phyloP scores from a whole-genome alignment of 2,329 filamentous ascomycete genomes.

The Colletotrichum tofieldiae region DNA sequence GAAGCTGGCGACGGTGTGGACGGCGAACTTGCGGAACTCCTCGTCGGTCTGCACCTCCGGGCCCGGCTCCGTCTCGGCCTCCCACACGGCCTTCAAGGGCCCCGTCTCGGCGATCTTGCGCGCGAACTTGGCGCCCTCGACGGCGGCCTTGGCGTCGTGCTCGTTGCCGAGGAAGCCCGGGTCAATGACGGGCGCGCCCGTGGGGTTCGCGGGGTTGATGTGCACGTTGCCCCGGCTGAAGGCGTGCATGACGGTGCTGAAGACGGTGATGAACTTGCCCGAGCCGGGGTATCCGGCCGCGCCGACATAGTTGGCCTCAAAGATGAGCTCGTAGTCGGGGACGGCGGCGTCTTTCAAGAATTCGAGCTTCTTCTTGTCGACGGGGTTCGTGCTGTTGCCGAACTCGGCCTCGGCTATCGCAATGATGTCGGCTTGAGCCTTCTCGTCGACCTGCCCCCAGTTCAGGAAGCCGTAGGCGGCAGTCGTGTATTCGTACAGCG shows the following conservation, averaged over 20 bases:
- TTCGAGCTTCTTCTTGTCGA: slow-evolving; percentile 57
- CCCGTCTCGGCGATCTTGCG: slow-evolving; percentile 42
- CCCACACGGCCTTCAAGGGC: slow-evolving; percentile 32
- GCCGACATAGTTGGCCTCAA: slow-evolving; percentile 51
- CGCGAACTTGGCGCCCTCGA: slow-evolving; percentile 48
- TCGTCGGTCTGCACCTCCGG: slow-evolving; percentile 25
- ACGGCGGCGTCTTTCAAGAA: slow-evolving; percentile 53
- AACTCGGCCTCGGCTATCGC: slow-evolving; percentile 52
- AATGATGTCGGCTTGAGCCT: slow-evolving; percentile 49
- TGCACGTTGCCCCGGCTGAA: slow-evolving; percentile 46
- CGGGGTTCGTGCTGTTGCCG: slow-evolving; percentile 47
- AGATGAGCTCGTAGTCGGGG: slow-evolving; percentile 50
- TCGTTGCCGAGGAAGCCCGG: slow-evolving; percentile 50
- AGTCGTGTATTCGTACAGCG: slow-evolving; percentile 56
- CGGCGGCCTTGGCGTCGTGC: slow-evolving; percentile 50
- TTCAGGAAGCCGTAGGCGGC: slow-evolving; percentile 58
- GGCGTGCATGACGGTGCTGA: slow-evolving; percentile 44
- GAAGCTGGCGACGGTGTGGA: slow-evolving; percentile 32
- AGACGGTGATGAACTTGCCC: slow-evolving; percentile 44
- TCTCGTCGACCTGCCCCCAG: slow-evolving; percentile 56
- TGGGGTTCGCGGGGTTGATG: slow-evolving; percentile 50
- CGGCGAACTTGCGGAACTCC: slow-evolving; percentile 30
- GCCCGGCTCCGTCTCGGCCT: slow-evolving; percentile 37
- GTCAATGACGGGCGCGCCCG: slow-evolving; percentile 49
- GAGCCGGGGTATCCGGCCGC: slow-evolving; percentile 49